Base-by-base conservation (phyloP, 352 stramenopile genomes). In the Phytophthora chlamydospora region DNA sequence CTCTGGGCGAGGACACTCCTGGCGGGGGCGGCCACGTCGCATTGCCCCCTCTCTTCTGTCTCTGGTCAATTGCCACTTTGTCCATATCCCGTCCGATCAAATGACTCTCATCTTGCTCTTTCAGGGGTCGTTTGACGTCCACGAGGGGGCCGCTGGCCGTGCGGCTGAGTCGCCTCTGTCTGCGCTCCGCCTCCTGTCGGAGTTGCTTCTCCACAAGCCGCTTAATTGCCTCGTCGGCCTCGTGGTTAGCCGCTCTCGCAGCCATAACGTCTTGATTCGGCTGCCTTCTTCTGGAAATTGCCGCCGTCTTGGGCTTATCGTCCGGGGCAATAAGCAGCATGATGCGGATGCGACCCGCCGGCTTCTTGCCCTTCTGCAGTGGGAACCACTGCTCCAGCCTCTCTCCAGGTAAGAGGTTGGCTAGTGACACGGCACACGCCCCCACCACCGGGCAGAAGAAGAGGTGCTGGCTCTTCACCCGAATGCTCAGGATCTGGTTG, bases 391-490 rank as follows among this genome's bases (percentile, higher is more conserved):
- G 71, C 62, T 89, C 73, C 4, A 85, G 55, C 7, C 63, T 27
- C 42, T 82, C 73, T 7, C 65, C 75, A 0, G 61, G 49, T 16
- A 62, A 60, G 41, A 87, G 65, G 52, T 85, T 75, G n/a, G 66
- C 59, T 31, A 89, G 63, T 24, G 73, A 82, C 33, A 89, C 72
- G 46, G 73, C 77, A 53, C 77, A 87, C 0, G 75, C 69, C 8
- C 75, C 80, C 13, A 87, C 66, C 1, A 83, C 73, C 12, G 72
- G 70, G 17, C 75, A 80, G 64, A 83, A 83, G 35, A 89, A 75
- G 12, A 85, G 46, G 50, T 89, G 79, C 51, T 86, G 77, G 64
- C 77, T 89, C 63, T 89, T 89, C 40, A 89, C 66, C 29, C 80
- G 80, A 17, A 89, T 71, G 42, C 74, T 87, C 17, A 89, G 51